phyloP scores from a whole-genome alignment of 805 yeast genomes.

The Myxozyma geophila region DNA sequence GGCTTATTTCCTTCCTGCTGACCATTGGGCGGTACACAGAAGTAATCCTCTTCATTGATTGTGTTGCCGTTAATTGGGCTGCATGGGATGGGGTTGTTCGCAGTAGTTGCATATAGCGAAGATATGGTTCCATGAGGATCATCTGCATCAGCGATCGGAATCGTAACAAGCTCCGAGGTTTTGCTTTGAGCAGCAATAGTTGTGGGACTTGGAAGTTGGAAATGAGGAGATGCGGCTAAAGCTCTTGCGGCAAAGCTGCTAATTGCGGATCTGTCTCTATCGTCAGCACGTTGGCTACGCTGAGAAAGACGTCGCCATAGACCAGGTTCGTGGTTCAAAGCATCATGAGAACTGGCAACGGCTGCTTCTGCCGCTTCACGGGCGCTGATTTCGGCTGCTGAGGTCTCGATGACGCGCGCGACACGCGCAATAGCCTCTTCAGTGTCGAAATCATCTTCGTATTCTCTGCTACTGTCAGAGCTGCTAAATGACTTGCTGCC shows the following conservation, averaged over 20 bases:
- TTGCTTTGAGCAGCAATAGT: constrained; percentile 10
- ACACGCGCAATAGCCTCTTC: constrained; percentile 25
- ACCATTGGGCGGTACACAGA: neutral
- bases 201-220: constrained; percentile 27
- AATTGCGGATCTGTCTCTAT: neutral
- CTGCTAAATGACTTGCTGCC: neutral
- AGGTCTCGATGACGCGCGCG: constrained; percentile 6
- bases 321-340: constrained; percentile 1
- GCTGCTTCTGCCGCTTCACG: constrained; percentile 11
- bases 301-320: constrained; percentile 15
- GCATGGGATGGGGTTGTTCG: constrained; percentile 1
- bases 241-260: neutral
- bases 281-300: constrained; percentile 2
- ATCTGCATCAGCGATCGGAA: constrained; percentile 20
- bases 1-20: neutral
- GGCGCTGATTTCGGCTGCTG: constrained; percentile 15
- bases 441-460: constrained; percentile 26
- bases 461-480: neutral
- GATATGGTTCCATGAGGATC: neutral
- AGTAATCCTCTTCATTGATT: constrained; percentile 10
- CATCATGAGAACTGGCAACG: neutral
- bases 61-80: constrained; percentile 15
- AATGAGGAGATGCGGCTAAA: neutral
- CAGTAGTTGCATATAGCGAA: neutral
- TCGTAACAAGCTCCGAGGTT: constrained; percentile 24